Percentiles rank a stretch among this genome's conserved stretches.
phyloP scores from a whole-genome alignment of 169 alveolate genomes.

The Plasmodium billcollinsi region DNA sequence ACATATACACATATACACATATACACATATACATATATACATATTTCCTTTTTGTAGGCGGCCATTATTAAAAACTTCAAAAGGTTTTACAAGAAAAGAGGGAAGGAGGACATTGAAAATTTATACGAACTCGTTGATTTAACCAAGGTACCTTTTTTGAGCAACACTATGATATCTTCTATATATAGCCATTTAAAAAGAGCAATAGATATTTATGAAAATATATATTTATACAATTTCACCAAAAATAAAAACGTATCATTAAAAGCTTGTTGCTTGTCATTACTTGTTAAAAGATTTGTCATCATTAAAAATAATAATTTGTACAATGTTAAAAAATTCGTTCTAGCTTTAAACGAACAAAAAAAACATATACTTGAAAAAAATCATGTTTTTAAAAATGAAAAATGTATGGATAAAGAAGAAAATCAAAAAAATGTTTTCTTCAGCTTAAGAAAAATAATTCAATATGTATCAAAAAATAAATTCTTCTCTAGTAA shows the following conservation, averaged over 20 bases:
- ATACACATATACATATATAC: too few species aligned
- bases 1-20: too few species aligned
- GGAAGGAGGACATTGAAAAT: constrained; percentile 49
- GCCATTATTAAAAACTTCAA: constrained; percentile 46
- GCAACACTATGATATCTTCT: constrained; percentile 25
- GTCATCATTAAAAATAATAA: constrained; percentile 6
- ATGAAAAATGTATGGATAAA: constrained; percentile 16
- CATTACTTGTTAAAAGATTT: constrained; percentile 37
- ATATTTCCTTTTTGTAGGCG: constrained; percentile 16
- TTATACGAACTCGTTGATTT: constrained; percentile 38
- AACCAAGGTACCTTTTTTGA: constrained; percentile 52
- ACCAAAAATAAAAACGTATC: constrained; percentile 5
- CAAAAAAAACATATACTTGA: constrained; percentile 11
- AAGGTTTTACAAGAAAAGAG: constrained; percentile 30
- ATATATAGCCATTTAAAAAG: constrained; percentile 53
- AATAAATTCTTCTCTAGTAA: constrained; percentile 8
- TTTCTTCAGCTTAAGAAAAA: constrained; percentile 34
- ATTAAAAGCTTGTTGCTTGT: constrained; percentile 35
- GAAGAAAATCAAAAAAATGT: constrained; percentile 3
- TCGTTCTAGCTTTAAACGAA: constrained; percentile 12
- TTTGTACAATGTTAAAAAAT: constrained; percentile 11
- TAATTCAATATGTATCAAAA: constrained; percentile 15
- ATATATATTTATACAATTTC: constrained; percentile 36
- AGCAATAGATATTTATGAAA: constrained; percentile 60
- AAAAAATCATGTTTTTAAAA: neutral